Base-by-base conservation (phyloP, 208 protist species). In the Crithidia mellificae region DNA sequence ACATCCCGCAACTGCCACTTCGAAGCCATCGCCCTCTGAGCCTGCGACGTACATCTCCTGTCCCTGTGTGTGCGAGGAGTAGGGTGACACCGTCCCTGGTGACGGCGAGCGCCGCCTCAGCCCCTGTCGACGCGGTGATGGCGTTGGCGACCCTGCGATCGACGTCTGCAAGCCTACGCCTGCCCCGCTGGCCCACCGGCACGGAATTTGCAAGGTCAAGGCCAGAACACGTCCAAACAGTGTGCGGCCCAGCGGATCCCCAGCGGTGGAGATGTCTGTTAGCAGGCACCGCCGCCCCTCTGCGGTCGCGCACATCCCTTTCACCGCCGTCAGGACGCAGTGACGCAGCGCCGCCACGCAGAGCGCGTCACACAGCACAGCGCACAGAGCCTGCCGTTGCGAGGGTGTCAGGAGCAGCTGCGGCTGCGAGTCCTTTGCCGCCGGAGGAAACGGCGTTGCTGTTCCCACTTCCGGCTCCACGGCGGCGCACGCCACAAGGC, bases 201-300 rank as follows among this genome's bases (percentile, higher is more conserved):
- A 66, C 3, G 71, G 65, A 22, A 86, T 66, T 24, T 62, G 69
- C 39, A 93, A 68, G 27, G 83, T 89, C 32, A 89, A 39, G 4
- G 69, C 76, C 24, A 93, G 52, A 12, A 91, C 59, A 46, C 88
- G 82, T 6, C 88, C 88, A 67, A 93, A 93, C 52, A 74, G 65
- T n/a, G 68, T 88, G 5, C 88, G 88, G 4, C 74, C 63, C 22
- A 88, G 58, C 9, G 85, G 82, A 24, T 91, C 85, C 1, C 85
- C 84, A 1, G 74, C 52, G 29, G 53, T 55, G 27, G 58, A 63
- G 12, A 88, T 85, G 50, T 94, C 88, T 5, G 83, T 72, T 38
- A 94, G 63, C 20, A 94, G 62, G 59, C 68, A 82, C 19, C 66
- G 72, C 27, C 81, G 75, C 4, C 88, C 88, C 54, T 88, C 78